A percentile compares a stretch with the other conserved stretches of the same genome.
phyloP scores from a whole-genome alignment of 345 rosid species.

The Corchorus olitorius region DNA sequence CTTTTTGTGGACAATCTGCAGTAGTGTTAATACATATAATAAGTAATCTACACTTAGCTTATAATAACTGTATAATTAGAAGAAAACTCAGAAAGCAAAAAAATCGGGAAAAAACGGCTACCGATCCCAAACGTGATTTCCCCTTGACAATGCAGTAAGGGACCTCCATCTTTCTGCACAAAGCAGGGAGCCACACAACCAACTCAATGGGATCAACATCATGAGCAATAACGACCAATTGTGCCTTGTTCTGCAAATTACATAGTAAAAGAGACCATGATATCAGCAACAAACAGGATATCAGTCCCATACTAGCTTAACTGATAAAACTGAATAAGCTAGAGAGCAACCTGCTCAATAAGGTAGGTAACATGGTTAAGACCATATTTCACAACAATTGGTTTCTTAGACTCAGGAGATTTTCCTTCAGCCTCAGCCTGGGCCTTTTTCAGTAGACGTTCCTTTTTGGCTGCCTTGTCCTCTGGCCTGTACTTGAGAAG shows the following conservation, averaged over 20 bases:
- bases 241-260: conserved; percentile 66
- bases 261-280: background rate
- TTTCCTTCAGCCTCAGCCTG: conserved; percentile 72
- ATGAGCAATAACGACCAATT: conserved; percentile 76
- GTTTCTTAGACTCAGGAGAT: conserved; percentile 56
- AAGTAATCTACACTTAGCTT: background rate
- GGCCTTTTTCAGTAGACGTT: conserved; percentile 55
- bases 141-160: conserved; percentile 87
- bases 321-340: background rate
- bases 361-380: conserved; percentile 78
- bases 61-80: background rate
- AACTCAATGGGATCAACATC: conserved; percentile 88
- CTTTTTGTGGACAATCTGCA: conserved; percentile 56
- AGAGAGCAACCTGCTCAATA: conserved; percentile 56
- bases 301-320: background rate
- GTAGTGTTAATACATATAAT: background rate
- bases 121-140: conserved; percentile 75
- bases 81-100: background rate
- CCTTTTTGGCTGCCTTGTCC: conserved; percentile 68
- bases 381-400: conserved; percentile 72
- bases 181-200: conserved; percentile 87
- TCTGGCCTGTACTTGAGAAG: conserved; percentile 73
- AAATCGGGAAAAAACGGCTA: conserved; percentile 7
- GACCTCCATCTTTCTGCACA: conserved; percentile 87
- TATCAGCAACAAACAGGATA: background rate